These are phyloP conservation scores for Prosopis cineraria DNA, from an alignment of 306 rosid genomes.

Conservation along the genomic window DNA sequence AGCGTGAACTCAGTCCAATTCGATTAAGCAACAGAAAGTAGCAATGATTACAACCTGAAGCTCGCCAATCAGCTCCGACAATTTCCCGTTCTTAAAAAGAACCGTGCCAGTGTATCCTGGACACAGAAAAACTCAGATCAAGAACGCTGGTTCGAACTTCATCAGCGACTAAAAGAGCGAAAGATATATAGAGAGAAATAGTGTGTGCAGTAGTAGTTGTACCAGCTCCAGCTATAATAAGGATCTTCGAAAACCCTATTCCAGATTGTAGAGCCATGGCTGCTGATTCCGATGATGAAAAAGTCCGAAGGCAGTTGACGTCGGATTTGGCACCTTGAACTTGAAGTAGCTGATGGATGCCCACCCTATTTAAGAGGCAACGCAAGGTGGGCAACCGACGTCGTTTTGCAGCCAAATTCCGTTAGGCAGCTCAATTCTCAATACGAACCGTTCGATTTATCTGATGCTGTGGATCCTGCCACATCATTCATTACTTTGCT, in stretches of 20 bases:
- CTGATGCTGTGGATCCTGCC: too few relatives aligned
- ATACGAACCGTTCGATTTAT: too few relatives aligned
- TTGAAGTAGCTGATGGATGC: not conserved
- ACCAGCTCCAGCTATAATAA: slow-evolving; percentile 79
- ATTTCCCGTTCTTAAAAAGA: slow-evolving; percentile 65
- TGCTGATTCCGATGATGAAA: slow-evolving; percentile 20
- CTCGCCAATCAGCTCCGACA: slow-evolving; percentile 75
- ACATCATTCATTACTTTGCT: too few relatives aligned
- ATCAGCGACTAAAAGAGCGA: not conserved
- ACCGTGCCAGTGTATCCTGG: slow-evolving; percentile 81
- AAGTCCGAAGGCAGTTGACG: not conserved
- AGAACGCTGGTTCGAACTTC: not conserved
- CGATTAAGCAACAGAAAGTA: slow-evolving; percentile 12
- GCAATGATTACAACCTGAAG: slow-evolving; percentile 60
- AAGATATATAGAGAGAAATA: not conserved
- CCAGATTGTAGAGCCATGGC: slow-evolving; percentile 86
- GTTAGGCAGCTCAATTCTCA: too few relatives aligned
- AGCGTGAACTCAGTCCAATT: slow-evolving; percentile 11
- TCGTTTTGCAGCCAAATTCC: not conserved
- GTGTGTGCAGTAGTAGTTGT: not conserved
- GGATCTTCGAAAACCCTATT: slow-evolving; percentile 60
- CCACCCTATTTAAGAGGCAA: not conserved
- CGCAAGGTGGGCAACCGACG: not conserved
- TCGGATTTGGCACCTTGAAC: not conserved
- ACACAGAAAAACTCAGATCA: slow-evolving; percentile 28